Conservation (phyloP, 1,139 yeast genomes). For the Pichia sp. region DNA sequence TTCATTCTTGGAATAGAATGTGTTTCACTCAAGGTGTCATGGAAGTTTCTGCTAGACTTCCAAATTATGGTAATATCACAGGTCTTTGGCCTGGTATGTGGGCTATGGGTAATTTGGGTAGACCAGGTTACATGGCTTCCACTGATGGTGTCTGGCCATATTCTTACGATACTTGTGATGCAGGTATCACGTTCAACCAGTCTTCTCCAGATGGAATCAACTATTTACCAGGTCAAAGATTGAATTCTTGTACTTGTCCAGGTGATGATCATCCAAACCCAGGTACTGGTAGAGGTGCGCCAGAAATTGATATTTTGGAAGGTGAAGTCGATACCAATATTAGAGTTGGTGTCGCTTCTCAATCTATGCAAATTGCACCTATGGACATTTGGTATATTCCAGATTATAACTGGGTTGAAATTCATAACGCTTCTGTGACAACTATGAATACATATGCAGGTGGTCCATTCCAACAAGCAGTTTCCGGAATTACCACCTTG, state of each 20-base stretch:
- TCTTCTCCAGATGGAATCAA: constrained; percentile 56
- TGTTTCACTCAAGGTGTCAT: constrained; percentile 53
- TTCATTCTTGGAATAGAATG: constrained; percentile 55
- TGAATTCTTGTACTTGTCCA: constrained; percentile 49
- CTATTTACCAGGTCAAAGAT: constrained; percentile 51
- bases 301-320: constrained; percentile 58
- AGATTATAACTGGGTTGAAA: constrained; percentile 44
- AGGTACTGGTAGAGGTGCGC: constrained; percentile 59
- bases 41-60: constrained; percentile 46
- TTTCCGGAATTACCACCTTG: constrained; percentile 45
- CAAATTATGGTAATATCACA: constrained; percentile 45
- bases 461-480: constrained; percentile 57
- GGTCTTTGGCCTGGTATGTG: constrained; percentile 64
- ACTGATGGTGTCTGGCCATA: constrained; percentile 66
- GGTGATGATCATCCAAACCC: constrained; percentile 54
- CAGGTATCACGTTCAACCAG: constrained; percentile 61
- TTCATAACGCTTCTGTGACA: constrained; percentile 40
- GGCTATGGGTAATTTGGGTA: constrained; percentile 57
- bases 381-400: constrained; percentile 60
- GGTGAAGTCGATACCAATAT: constrained; percentile 42
- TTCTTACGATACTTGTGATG: constrained; percentile 52
- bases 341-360: constrained; percentile 46
- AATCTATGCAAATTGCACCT: constrained; percentile 56
- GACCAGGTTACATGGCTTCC: constrained; percentile 57
- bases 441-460: constrained; percentile 51